Conservation (phyloP, 2,329 filamentous ascomycete species). For the Colletotrichum lupini region DNA sequence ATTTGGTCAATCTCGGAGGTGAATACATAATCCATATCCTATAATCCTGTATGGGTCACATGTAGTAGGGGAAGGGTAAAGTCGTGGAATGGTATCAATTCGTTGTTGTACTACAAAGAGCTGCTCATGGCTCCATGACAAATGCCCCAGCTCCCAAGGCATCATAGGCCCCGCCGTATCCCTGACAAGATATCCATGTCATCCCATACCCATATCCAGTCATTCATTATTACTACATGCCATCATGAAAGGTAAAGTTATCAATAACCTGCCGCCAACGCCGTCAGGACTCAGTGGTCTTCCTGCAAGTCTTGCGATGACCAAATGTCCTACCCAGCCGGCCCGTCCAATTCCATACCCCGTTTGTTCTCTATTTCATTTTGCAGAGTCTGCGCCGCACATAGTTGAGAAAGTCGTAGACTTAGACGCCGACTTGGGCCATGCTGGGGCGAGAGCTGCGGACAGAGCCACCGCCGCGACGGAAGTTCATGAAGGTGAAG, state of each 20-base stretch:
- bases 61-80: neutral
- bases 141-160: neutral
- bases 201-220: constrained; percentile 20
- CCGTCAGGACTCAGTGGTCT: constrained; percentile 3
- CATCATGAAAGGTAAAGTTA: constrained; percentile 28
- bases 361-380: neutral
- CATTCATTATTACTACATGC: constrained; percentile 29
- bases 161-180: constrained; percentile 14
- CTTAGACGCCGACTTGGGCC: constrained; percentile 66
- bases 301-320: neutral
- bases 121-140: neutral
- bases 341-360: neutral
- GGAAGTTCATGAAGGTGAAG: constrained; percentile 64
- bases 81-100: constrained; percentile 6
- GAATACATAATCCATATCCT: neutral
- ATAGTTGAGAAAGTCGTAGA: neutral
- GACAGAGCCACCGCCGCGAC: constrained; percentile 59
- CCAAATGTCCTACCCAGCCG: neutral
- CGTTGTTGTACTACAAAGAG: constrained; percentile 1
- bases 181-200: constrained; percentile 22
- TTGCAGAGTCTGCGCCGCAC: neutral
- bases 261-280: constrained; percentile 23
- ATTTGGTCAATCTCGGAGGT: too few relatives aligned
- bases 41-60: accelerated
- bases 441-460: constrained; percentile 61